Conservation (phyloP, 2,329 filamentous ascomycete genomes). For the Elsinoe necatrix region DNA sequence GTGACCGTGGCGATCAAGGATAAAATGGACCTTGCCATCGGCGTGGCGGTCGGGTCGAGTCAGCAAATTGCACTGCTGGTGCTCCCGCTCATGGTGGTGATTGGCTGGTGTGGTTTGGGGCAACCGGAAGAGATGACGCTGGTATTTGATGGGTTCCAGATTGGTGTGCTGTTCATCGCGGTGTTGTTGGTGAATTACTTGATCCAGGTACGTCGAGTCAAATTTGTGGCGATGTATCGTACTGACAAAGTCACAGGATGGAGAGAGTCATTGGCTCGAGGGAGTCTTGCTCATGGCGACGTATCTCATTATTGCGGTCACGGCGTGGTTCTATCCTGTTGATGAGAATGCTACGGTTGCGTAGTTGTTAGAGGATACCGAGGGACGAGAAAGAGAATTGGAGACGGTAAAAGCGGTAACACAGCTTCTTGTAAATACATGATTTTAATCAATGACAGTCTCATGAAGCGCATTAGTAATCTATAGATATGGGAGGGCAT, state of each 20-base stretch:
- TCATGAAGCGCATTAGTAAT: too few species aligned
- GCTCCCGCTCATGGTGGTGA: constrained; percentile 51
- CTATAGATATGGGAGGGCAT: too few species aligned
- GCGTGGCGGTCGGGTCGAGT: constrained; percentile 56
- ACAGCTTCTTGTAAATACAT: too few species aligned
- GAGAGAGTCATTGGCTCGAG: constrained; percentile 46
- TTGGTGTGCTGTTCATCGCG: constrained; percentile 54
- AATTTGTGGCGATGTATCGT: constrained; percentile 21
- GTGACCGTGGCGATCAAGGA: constrained; percentile 54
- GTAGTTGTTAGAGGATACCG: neutral
- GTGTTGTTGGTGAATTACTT: constrained; percentile 54
- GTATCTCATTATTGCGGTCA: constrained; percentile 55
- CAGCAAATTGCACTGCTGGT: constrained; percentile 59
- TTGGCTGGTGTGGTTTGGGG: constrained; percentile 52
- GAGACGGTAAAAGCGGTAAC: too few species aligned
- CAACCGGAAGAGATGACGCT: constrained; percentile 55
- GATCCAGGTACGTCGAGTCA: constrained; percentile 51
- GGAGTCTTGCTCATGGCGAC: constrained; percentile 52
- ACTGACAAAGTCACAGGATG: constrained; percentile 26
- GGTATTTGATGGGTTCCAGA: constrained; percentile 81
- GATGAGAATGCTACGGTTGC: neutral
- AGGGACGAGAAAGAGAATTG: too few species aligned
- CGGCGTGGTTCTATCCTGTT: constrained; percentile 45
- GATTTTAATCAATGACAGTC: too few species aligned
- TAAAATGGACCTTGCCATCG: constrained; percentile 61